phyloP scores from a whole-genome alignment of 139 green algal genomes.

The Coelastrella sp. region DNA sequence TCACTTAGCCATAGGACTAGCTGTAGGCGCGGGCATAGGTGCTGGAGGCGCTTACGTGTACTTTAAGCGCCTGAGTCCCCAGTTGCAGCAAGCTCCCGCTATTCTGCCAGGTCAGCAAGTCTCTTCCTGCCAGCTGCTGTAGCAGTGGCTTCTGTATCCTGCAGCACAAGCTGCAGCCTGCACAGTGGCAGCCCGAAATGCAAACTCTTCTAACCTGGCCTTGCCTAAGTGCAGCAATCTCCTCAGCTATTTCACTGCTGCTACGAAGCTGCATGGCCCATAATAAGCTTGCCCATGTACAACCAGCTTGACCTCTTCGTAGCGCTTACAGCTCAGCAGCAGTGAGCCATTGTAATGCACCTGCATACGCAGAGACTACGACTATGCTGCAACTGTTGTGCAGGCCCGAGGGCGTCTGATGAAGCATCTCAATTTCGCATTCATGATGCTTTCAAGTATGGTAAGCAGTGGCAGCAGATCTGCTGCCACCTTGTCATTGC shows the following conservation, averaged over 20 bases:
- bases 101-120: background rate
- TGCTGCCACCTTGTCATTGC: background rate
- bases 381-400: background rate
- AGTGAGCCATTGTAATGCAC: background rate
- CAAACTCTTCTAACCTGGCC: too few species aligned
- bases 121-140: too few species aligned
- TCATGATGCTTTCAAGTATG: conserved; percentile 45
- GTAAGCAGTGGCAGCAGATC: background rate
- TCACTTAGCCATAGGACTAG: conserved; percentile 27
- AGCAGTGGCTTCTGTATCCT: background rate
- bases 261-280: too few species aligned
- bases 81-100: background rate
- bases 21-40: conserved; percentile 40
- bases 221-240: too few species aligned
- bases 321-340: background rate
- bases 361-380: too few species aligned
- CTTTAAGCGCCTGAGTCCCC: background rate
- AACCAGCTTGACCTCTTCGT: conserved; percentile 13
- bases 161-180: background rate
- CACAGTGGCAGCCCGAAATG: too few species aligned
- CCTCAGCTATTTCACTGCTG: too few species aligned
- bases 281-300: background rate
- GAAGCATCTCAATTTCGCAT: conserved; percentile 33
- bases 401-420: conserved; percentile 25
- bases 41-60: conserved; percentile 44